These are phyloP conservation scores for Aspergillus fischeri DNA, from an alignment of 2,329 filamentous ascomycete species.

Conservation along the genomic window DNA sequence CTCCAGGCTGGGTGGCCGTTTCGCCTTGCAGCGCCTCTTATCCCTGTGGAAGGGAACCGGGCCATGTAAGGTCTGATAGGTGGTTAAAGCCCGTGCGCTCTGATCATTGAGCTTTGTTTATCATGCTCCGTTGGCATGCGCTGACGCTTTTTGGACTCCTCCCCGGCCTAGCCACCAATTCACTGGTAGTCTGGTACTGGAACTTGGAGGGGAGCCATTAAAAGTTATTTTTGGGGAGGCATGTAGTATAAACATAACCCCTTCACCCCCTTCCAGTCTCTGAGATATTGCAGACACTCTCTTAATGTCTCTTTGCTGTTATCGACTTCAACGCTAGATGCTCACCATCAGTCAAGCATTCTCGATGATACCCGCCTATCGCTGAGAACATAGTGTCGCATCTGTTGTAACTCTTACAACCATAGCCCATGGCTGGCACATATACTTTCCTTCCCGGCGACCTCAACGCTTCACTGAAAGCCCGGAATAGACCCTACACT, in stretches of 20 bases:
- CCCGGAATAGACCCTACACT: conserved; percentile 30
- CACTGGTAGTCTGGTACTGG: conserved; percentile 8
- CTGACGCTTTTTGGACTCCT: conserved; percentile 13
- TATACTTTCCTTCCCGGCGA: conserved; percentile 30
- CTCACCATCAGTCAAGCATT: conserved; percentile 6
- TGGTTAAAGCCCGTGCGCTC: conserved; percentile 30
- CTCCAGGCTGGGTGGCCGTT: conserved; percentile 26
- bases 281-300: conserved; percentile 13
- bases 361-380: conserved; percentile 7
- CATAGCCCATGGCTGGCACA: conserved; percentile 38
- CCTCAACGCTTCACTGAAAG: conserved; percentile 28
- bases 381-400: conserved; percentile 3
- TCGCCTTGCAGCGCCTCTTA: conserved; percentile 26
- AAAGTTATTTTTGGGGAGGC: conserved; percentile 21
- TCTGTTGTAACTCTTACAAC: conserved; percentile 13
- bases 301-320: conserved; percentile 1
- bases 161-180: conserved; percentile 29
- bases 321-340: conserved; percentile 5
- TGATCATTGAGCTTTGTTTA: conserved; percentile 34
- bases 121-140: conserved; percentile 35
- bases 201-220: conserved; percentile 1
- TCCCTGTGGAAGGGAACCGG: conserved; percentile 32
- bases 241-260: conserved; percentile 38
- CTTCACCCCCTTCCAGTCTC: conserved; percentile 20
- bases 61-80: conserved; percentile 39